These are phyloP conservation scores for Creolimax fragrantissima DNA, from an alignment of 78 protist genomes.

Conservation along the genomic window DNA sequence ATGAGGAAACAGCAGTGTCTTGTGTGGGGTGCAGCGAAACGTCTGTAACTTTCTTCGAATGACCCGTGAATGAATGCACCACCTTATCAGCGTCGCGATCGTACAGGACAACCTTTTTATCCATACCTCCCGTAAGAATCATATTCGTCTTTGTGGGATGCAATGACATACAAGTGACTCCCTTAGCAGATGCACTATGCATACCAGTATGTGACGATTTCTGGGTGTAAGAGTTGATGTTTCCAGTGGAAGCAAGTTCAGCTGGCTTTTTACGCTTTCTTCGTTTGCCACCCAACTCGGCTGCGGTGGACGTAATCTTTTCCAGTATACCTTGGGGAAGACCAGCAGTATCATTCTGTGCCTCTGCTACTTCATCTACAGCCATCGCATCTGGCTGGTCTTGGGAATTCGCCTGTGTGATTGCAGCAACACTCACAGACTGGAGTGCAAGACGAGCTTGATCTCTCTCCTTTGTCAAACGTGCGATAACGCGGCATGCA, in stretches of 20 bases:
- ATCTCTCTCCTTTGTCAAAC: constrained; percentile 87
- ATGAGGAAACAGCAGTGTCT: not conserved
- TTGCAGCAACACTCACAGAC: not conserved
- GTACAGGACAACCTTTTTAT: constrained; percentile 22
- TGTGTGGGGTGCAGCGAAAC: constrained; percentile 35
- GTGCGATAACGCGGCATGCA: constrained; percentile 95
- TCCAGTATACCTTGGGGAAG: not conserved
- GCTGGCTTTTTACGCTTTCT: constrained; percentile 38
- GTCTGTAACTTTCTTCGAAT: constrained; percentile 14
- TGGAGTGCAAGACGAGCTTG: constrained; percentile 44
- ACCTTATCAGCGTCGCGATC: not conserved
- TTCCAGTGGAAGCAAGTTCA: constrained; percentile 3
- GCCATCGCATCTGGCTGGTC: not conserved
- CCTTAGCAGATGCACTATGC: not conserved
- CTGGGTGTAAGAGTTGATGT: not conserved
- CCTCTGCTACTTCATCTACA: not conserved
- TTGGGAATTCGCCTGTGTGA: not conserved
- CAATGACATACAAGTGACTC: not conserved
- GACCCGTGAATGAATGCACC: not conserved
- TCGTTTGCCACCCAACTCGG: constrained; percentile 29
- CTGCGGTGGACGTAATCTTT: not conserved
- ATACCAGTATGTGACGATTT: not conserved
- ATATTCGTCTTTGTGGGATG: not conserved
- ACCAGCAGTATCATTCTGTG: not conserved
- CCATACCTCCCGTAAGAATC: constrained; percentile 3